Base-by-base conservation (phyloP, 2,329 filamentous ascomycete genomes). In the Chalaropsis ovoidea region DNA sequence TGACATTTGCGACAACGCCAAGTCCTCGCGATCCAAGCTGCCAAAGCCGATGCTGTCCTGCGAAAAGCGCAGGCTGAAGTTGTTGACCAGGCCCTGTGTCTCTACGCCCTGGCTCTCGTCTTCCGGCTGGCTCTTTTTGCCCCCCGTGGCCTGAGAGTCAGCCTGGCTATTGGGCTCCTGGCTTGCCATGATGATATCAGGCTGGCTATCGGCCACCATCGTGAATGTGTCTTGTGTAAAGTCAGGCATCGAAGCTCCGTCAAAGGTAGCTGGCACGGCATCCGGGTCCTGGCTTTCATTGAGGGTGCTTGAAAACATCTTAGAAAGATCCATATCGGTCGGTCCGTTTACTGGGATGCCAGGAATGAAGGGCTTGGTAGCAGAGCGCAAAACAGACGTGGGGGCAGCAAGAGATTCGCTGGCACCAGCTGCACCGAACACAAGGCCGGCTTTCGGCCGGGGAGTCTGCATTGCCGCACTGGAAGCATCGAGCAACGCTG, bases 271-370 rank as follows among this genome's bases (percentile, higher is more conserved):
- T 13, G 45, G 74, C 0, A 74, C 76, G 43, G 74, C 74, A 8
- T 70, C 73, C n/a, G 68, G 67, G 39, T 65, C 66, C 70, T 84
- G 81, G 70, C 80, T 84, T 73, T 78, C 85, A 61, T 89, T 90
- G 84, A 96, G 88, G 0, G 91, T 96, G 13, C 90, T 90, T 4
- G 88, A 89, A 72, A 96, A 96, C 68, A 94, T 93, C 71, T 96
- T 92, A 0, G 90, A 95, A 56, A 96, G 80, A 10, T 90, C 88
- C 52, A 95, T 76, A 2, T 84, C 85, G 43, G 83, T 84, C 24
- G 83, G 79, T 0, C 80, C 82, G 24, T 79, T 75, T 3, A 86
- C 79, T 1, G 86, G 82, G 22, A 90, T 76, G 1, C 85, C 86
- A 2, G 87, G 87, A 67, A 90, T 87, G 70, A 87, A 87, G 0